phyloP scores from a whole-genome alignment of 2,329 filamentous ascomycete genomes.

The Aspergillus piperis region DNA sequence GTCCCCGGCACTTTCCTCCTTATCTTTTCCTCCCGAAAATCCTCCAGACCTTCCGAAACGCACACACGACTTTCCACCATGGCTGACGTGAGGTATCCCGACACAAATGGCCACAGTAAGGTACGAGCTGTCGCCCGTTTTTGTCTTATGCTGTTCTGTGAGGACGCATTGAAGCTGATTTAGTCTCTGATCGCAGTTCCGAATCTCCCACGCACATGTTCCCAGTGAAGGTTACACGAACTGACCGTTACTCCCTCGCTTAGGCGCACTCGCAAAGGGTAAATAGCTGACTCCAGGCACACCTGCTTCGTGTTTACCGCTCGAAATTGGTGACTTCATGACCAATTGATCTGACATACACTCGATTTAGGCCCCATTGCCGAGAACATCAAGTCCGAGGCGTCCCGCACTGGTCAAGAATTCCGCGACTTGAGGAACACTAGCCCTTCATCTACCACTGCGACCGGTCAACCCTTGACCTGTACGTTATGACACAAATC shows the following conservation, averaged over 20 bases:
- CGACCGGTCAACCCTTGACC: slow-evolving; percentile 63
- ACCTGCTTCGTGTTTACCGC: not conserved
- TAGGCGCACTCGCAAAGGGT: slow-evolving; percentile 6
- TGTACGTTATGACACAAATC: slow-evolving; percentile 44
- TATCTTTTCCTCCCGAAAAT: slow-evolving; percentile 13
- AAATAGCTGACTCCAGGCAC: not conserved
- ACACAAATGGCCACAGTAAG: slow-evolving; percentile 42
- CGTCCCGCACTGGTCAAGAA: slow-evolving; percentile 58
- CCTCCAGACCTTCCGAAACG: slow-evolving; percentile 18
- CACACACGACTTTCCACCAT: slow-evolving; percentile 25
- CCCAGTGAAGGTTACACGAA: not conserved
- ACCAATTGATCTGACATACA: slow-evolving; percentile 21
- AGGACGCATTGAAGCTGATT: slow-evolving; percentile 10
- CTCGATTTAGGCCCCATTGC: slow-evolving; percentile 53
- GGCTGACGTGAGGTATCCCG: slow-evolving; percentile 43
- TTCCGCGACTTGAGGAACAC: slow-evolving; percentile 60
- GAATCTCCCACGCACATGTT: not conserved
- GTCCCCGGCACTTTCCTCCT: slow-evolving; percentile 11
- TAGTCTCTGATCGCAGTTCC: not conserved
- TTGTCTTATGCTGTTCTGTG: not conserved
- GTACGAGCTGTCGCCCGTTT: slow-evolving; percentile 25
- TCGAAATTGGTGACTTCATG: not conserved
- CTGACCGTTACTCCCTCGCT: slow-evolving; percentile 1
- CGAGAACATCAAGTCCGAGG: slow-evolving; percentile 58
- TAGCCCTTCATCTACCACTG: slow-evolving; percentile 56